These are phyloP conservation scores for Smallanthus sonchifolius DNA, from an alignment of 129 eudicot genomes.

Conservation along the genomic window DNA sequence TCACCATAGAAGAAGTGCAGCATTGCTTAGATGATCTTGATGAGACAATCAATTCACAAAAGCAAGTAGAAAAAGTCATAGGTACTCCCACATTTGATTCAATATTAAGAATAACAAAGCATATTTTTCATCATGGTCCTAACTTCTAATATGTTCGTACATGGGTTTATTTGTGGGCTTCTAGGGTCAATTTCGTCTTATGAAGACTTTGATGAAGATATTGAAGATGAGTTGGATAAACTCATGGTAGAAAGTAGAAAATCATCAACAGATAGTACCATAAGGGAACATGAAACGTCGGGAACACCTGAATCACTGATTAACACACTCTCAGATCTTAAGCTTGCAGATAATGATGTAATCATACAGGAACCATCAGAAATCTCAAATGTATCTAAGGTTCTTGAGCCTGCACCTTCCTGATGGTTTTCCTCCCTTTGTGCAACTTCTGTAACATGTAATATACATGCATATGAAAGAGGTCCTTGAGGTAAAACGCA, in stretches of 20 bases:
- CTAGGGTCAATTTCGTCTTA: conserved; percentile 41
- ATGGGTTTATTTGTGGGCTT: conserved; percentile 19
- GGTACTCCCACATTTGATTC: conserved; percentile 33
- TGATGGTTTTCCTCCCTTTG: conserved; percentile 1
- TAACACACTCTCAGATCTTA: conserved; percentile 48
- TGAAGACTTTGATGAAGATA: conserved; percentile 56
- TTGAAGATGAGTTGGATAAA: conserved; percentile 65
- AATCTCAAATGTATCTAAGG: conserved; percentile 10
- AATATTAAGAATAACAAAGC: not conserved
- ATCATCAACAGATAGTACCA: conserved; percentile 21
- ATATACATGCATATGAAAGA: not conserved
- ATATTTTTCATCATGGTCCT: not conserved
- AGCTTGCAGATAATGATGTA: conserved; percentile 31
- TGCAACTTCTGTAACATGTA: not conserved
- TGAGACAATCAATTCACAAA: conserved; percentile 51
- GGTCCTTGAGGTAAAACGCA: not conserved
- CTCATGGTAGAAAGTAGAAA: conserved; percentile 45
- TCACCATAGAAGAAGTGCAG: conserved; percentile 62
- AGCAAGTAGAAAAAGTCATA: conserved; percentile 48
- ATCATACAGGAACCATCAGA: conserved; percentile 3
- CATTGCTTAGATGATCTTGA: conserved; percentile 67
- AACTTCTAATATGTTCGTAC: not conserved
- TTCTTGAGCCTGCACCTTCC: conserved; percentile 32
- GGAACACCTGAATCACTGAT: conserved; percentile 40
- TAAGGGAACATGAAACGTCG: conserved; percentile 16